A percentile compares a stretch with the other conserved stretches of the same genome.
These are phyloP conservation scores for Cordyceps pruinosa DNA, from an alignment of 2,329 filamentous ascomycete species.

Conservation along the genomic window DNA sequence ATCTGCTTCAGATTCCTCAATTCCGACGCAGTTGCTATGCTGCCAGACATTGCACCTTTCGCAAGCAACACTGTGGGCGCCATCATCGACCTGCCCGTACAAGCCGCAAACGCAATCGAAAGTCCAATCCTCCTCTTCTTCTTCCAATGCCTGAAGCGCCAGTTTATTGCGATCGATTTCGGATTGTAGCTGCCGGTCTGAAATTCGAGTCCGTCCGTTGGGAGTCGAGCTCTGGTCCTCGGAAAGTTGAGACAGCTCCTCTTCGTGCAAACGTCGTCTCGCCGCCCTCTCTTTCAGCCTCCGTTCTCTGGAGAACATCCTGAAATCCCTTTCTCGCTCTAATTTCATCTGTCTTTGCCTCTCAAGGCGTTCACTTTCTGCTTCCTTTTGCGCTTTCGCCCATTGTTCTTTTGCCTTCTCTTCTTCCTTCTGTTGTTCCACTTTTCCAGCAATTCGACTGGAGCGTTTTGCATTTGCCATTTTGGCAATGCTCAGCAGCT, in stretches of 20 bases:
- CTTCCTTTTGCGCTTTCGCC: constrained; percentile 41
- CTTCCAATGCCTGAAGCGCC: constrained; percentile 63
- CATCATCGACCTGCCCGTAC: constrained; percentile 89
- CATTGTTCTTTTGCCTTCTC: constrained; percentile 66
- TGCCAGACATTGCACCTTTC: constrained; percentile 95
- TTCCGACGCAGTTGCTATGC: constrained; percentile 84
- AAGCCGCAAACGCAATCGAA: constrained; percentile 93
- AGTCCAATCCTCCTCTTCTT: constrained; percentile 80
- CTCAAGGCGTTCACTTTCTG: constrained; percentile 59
- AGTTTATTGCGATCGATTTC: constrained; percentile 75
- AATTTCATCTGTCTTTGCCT: constrained; percentile 52
- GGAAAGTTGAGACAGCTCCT: constrained; percentile 72
- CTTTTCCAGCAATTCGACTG: constrained; percentile 75
- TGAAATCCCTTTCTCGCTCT: constrained; percentile 68
- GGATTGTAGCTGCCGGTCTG: constrained; percentile 71
- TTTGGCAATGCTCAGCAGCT: constrained; percentile 74
- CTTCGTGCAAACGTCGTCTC: constrained; percentile 75
- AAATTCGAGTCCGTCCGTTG: constrained; percentile 54
- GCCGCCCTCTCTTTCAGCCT: constrained; percentile 77
- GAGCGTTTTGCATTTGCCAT: constrained; percentile 93
- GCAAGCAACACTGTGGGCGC: constrained; percentile 87
- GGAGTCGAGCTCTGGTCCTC: constrained; percentile 62
- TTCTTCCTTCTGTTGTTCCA: constrained; percentile 70
- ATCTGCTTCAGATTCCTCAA: constrained; percentile 73
- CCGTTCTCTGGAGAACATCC: constrained; percentile 77